Base-by-base conservation (phyloP, 1,284 basidiomycete genomes). In the Boletus semigastroideus region DNA sequence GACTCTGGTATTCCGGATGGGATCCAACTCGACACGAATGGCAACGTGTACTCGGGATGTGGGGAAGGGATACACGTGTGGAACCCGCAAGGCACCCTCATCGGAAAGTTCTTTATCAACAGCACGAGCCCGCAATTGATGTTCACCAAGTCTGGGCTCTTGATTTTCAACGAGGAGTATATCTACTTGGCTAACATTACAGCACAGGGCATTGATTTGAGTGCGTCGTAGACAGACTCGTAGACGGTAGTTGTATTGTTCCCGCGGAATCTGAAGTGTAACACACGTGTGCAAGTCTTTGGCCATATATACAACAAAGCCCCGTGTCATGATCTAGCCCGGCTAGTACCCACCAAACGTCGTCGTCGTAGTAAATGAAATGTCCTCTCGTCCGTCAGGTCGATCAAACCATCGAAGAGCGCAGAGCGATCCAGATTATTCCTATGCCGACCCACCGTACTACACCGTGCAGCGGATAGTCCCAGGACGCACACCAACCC, bases 51-150 rank as follows among this genome's bases (percentile, higher is more conserved):
- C 42, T 54, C 60, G 1, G 64, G 58, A 16, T 54, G 52, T 33
- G 66, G 59, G 14, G 64, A 70, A 1, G 68, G 68, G 17, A 19
- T 46, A 19, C 60, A 84, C 71, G 85, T 91, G 2, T 90, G 83
- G 80, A 80, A 82, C 61, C 60, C 78, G 0, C 61, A 76, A 16
- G 88, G 88, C 4, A 77, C 73, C 2, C 73, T 91, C 3, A 70
- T 92, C 10, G 89, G 90, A 38, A 92, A 91, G 68, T 84, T 92
- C 65, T 90, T 86, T 70, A 57, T 84, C 0, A 82, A 82, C 14
- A 73, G 67, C 4, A 75, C 74, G 0, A 76, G 78, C 5, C 79
- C 87, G 31, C 87, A 91, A 63, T 73, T 86, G 71, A 77, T 82
- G 9, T 91, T 91, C 30, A 65, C 61, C 8, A 53, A 46, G 4